Base-by-base conservation (phyloP, 192 early-diverging fungal species). In the Backusella psychrophila region DNA sequence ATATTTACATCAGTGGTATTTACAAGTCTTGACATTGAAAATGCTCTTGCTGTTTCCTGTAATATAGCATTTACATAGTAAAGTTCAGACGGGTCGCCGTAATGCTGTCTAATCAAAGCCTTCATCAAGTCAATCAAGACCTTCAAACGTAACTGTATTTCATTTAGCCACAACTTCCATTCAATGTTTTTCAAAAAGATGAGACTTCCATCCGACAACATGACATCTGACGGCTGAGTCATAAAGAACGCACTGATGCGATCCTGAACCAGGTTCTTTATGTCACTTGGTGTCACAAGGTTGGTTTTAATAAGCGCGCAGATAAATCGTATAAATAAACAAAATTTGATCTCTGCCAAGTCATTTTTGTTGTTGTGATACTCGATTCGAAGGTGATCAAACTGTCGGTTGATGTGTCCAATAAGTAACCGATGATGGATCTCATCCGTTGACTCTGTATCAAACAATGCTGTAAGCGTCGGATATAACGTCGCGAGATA, bases 241-340 rank as follows among this genome's bases (percentile, higher is more conserved):
- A 72, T 23, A n/a, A 72, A 72, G 12, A 72, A 33, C 15, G 23
- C 23, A 14, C 23, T 49, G 26, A 72, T 19, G 11, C 41, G 38
- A 21, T 72, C n/a, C 29, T 72, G 44, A 12, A 59, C 21, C 44
- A 72, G 1, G 5, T 29, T 42, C 2, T 72, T 44, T 15, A 72
- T 44, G 49, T 72, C 70, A 7, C 39, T 31, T 29, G 70, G 41
- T 33, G 38, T 14, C 15, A 72, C 41, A 1, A 72, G 44, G 12
- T 72, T 72, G n/a, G 39, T 72, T 49, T 72, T 23, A 29, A 72
- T 33, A 31, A 72, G 70, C 21, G 70, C 70, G 29, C 70, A 72
- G 23, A 46, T 12, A 19, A 72, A 72, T 44, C 26, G n/a, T 31
- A 72, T 33, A 52, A 46, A 72, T 33, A 72, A 31, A 46, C 39